phyloP scores from a whole-genome alignment of 768 basidiomycete species.

The Kwoniella pini region DNA sequence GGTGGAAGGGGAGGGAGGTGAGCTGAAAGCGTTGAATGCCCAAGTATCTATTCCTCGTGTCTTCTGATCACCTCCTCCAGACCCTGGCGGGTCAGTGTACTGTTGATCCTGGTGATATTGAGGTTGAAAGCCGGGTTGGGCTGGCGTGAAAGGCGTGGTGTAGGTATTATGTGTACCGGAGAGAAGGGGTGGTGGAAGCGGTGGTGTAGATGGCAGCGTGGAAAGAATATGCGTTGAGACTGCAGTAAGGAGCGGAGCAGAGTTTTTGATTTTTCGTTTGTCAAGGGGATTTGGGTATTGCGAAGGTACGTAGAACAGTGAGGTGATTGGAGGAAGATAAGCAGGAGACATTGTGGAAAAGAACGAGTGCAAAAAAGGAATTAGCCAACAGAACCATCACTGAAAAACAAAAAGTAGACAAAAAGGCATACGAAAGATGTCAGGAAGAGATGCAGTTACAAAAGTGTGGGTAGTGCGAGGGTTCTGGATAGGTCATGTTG shows the following conservation, averaged over 20 bases:
- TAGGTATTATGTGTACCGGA: slow-evolving; percentile 8
- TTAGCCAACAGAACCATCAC: no score
- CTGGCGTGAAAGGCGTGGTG: slow-evolving; percentile 20
- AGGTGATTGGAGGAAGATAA: slow-evolving; percentile 1
- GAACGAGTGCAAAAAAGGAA: no score
- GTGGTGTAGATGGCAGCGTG: slow-evolving; percentile 38
- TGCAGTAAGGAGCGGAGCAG: not conserved
- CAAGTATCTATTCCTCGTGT: slow-evolving; percentile 7
- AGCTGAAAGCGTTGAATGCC: slow-evolving; percentile 30
- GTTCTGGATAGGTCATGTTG: not conserved
- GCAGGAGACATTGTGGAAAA: not conserved
- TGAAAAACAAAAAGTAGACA: not conserved
- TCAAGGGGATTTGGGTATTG: not conserved
- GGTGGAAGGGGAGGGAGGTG: slow-evolving; percentile 47
- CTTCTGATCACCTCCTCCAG: slow-evolving; percentile 19
- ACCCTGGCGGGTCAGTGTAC: slow-evolving; percentile 8
- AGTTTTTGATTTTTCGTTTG: not conserved
- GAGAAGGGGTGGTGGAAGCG: slow-evolving; percentile 15
- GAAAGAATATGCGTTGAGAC: slow-evolving; percentile 26
- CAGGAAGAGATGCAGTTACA: not conserved
- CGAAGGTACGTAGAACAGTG: not conserved
- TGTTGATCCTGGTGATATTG: slow-evolving; percentile 11
- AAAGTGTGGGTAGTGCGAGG: not conserved
- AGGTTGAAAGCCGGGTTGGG: slow-evolving; percentile 14
- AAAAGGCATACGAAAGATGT: not conserved